Evolutionary conservation across 2,329 filamentous ascomycete genomes (phyloP), one percentile per base, ranked within the genome.

Genomic region (Akanthomyces muscarius): DNA sequence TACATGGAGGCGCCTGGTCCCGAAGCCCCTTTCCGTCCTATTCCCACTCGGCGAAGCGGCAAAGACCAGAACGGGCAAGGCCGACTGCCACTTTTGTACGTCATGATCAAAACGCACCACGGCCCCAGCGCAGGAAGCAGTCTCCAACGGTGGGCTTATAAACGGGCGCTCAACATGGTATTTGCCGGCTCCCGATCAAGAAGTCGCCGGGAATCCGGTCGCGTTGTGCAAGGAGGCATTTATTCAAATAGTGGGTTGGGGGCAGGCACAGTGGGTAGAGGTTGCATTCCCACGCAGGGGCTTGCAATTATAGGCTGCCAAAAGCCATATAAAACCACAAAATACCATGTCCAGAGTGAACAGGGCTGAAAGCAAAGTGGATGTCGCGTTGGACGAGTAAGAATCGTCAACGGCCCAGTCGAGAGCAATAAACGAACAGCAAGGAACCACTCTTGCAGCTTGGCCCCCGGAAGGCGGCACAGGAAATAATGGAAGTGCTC

Each of bases 21-120:
- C 33, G 33, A 33, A 44, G 21, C 52, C 52, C 52, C 52, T 30
- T n/a, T 41, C 52, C 52, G 52, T 55, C 14, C 36, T 55, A 54
- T 55, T 30, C 23, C 52, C 52, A 42, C 52, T 42, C 13, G 47
- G 52, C 23, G 52, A 44, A 11, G 6, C 36, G 52, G 52, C 33
- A 41, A n/a, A 23, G 13, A 54, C 51, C 23, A 13, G 21, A 42
- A 44, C 18, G 16, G 52, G 52, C 38, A 55, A 30, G 7, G 21
- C 52, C 52, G 52, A 41, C 21, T 42, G 13, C 52, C 8, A 38
- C 52, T 42, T 42, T 55, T 55, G 52, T 33, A 28, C 38, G 38
- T 44, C 52, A 55, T 42, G 18, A 41, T 54, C 21, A 25, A 53
- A 41, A 55, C 23, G 38, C 16, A 28, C 51, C 18, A 55, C 7